phyloP scores from a whole-genome alignment of 2,329 filamentous ascomycete species.

The Colletotrichum tofieldiae region DNA sequence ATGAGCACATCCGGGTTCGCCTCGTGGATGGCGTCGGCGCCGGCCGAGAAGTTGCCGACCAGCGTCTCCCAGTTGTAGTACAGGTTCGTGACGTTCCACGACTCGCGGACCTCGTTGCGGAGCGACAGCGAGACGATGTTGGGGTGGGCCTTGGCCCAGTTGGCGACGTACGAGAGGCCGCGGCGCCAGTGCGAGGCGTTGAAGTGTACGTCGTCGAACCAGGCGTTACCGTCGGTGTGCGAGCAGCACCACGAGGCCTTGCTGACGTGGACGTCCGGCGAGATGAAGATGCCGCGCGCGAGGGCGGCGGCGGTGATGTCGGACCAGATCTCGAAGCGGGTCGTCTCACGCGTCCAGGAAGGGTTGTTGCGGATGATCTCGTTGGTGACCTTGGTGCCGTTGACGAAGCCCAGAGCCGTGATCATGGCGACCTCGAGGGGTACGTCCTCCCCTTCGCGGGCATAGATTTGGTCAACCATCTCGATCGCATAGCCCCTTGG shows the following conservation, averaged over 20 bases:
- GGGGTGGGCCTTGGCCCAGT: conserved; percentile 57
- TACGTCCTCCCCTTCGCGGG: conserved; percentile 56
- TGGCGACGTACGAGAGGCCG: conserved; percentile 66
- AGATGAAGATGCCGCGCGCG: conserved; percentile 55
- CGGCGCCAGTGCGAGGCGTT: conserved; percentile 68
- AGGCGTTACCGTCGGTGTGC: conserved; percentile 65
- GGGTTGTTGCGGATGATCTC: conserved; percentile 67
- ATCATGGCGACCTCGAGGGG: conserved; percentile 57
- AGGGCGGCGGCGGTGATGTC: conserved; percentile 27
- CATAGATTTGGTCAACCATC: conserved; percentile 67
- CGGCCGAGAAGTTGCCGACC: conserved; percentile 65
- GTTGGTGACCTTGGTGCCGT: conserved; percentile 62
- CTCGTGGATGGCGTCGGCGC: conserved; percentile 64
- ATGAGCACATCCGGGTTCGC: conserved; percentile 68
- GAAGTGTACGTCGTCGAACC: conserved; percentile 71
- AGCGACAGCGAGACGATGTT: conserved; percentile 54
- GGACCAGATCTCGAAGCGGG: conserved; percentile 62
- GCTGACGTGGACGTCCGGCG: conserved; percentile 59
- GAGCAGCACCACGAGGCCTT: conserved; percentile 64
- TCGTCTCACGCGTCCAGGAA: conserved; percentile 67
- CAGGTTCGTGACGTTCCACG: conserved; percentile 59
- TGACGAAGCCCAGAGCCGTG: conserved; percentile 60
- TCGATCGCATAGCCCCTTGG: conserved; percentile 67
- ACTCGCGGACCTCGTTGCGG: conserved; percentile 71
- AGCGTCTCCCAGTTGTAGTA: conserved; percentile 59